Evolutionary conservation across 345 rosid genomes (phyloP), one percentile per base, ranked within the genome.

Genomic region (Bruguiera sexangula): DNA sequence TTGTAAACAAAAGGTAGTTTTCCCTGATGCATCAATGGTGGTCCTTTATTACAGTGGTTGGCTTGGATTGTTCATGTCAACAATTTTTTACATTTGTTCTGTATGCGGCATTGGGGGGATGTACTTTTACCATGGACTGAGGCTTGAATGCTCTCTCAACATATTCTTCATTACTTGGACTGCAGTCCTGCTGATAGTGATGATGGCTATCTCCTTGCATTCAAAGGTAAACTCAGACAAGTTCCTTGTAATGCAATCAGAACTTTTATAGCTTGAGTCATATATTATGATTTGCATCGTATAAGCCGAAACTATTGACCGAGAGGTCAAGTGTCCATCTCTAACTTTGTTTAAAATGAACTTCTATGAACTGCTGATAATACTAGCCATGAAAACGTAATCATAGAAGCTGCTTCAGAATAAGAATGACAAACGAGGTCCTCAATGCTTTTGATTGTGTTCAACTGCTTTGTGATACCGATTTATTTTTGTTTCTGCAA

Each of bases 111-210:
- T 93, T 29, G 76, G 63, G 48, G 58, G 73, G 39, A 82, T 93
- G 82, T 89, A 85, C 76, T 74, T 75, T 57, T 67, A 83, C 20
- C 89, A 91, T 65, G 87, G 83, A 65, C 68, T 76, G 3, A 83
- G 76, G 10, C 71, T 75, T 6, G 69, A 75, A 65, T 89, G 89
- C 70, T 64, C 72, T 58, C 91, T 90, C 77, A 90, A 93, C 80
- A 83, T 90, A 68, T 91, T 90, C 85, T 93, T 93, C 78, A 85
- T 93, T 70, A 72, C 89, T 19, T 90, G 86, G 84, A 93, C 98
- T 27, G 79, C 82, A 16, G 24, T 91, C 75, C 83, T 93, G 74
- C 82, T 90, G 26, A n/a, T 79, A 60, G 81, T 85, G 53, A 89
- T 90, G 87, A 80, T 89, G 89, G 87, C 82, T 60, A 76, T 87